A percentile compares a stretch with the other conserved stretches of the same genome.
These are phyloP conservation scores for Lepraria neglecta DNA, from an alignment of 495 filamentous ascomycete species.

Conservation along the genomic window DNA sequence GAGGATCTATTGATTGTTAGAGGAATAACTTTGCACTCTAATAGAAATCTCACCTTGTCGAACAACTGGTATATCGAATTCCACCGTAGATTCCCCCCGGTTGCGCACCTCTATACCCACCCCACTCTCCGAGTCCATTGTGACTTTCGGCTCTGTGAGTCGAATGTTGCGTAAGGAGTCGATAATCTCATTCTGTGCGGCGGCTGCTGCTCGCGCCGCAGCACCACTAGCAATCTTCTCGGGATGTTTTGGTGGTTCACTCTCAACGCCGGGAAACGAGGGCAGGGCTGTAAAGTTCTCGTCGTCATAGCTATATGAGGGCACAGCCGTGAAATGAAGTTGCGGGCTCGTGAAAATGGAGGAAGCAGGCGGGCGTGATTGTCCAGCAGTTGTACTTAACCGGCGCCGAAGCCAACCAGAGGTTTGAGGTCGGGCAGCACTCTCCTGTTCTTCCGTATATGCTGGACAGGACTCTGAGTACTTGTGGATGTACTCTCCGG, in stretches of 20 bases:
- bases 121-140: conserved; percentile 66
- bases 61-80: conserved; percentile 38
- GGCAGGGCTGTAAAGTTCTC: conserved; percentile 12
- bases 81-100: conserved; percentile 37
- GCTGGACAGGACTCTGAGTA: conserved; percentile 4
- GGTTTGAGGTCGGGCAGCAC: neutral
- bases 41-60: conserved; percentile 35
- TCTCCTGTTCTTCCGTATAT: conserved; percentile 2
- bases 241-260: conserved; percentile 39
- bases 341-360: neutral
- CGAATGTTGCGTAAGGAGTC: conserved; percentile 34
- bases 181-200: conserved; percentile 57
- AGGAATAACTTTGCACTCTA: conserved; percentile 10
- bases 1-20: conserved; percentile 51
- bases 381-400: conserved; percentile 16
- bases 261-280: conserved; percentile 16
- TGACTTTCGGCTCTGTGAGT: conserved; percentile 33
- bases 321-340: neutral
- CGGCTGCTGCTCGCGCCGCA: conserved; percentile 63
- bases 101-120: conserved; percentile 67
- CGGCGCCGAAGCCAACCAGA: conserved; percentile 23
- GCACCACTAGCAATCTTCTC: conserved; percentile 52
- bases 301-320: conserved; percentile 4
- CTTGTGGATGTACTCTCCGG: neutral
- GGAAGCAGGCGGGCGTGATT: neutral